Conservation (phyloP, 1,139 yeast species). For the Suhomyces yuchorum region DNA sequence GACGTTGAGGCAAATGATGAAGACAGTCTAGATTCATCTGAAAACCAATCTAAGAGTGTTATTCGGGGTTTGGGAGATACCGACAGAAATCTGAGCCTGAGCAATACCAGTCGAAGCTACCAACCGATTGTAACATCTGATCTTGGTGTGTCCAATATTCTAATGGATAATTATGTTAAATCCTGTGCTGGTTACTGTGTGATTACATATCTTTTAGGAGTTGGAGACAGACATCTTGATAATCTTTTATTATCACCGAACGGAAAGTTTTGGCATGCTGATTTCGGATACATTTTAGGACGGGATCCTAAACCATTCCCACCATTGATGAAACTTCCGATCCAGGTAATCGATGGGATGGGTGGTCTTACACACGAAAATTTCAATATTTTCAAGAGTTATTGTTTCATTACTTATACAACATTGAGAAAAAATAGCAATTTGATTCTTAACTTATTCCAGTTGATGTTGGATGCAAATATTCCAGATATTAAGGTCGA, state of each 20-base stretch:
- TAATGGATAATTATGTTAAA: conserved; percentile 91
- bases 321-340: conserved; percentile 95
- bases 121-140: conserved; percentile 43
- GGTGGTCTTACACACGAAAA: conserved; percentile 89
- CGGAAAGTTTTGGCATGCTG: conserved; percentile 94
- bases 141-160: conserved; percentile 70
- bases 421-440: conserved; percentile 88
- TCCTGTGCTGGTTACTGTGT: conserved; percentile 99
- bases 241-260: conserved; percentile 69
- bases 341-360: conserved; percentile 96
- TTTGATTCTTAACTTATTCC: conserved; percentile 84
- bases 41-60: conserved; percentile 2
- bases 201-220: conserved; percentile 89
- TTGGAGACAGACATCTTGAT: conserved; percentile 96
- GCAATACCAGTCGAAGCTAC: conserved; percentile 5
- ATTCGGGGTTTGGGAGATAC: conserved; percentile 7
- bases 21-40: background rate
- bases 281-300: conserved; percentile 94
- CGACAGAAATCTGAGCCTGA: background rate
- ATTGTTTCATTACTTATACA: conserved; percentile 92
- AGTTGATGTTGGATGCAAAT: conserved; percentile 90
- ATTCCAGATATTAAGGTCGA: conserved; percentile 84
- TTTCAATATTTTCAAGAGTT: conserved; percentile 82
- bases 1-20: conserved; percentile 1
- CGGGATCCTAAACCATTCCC: conserved; percentile 98